Conservation (phyloP, 2,329 filamentous ascomycete species). For the Blumeria hordei region DNA sequence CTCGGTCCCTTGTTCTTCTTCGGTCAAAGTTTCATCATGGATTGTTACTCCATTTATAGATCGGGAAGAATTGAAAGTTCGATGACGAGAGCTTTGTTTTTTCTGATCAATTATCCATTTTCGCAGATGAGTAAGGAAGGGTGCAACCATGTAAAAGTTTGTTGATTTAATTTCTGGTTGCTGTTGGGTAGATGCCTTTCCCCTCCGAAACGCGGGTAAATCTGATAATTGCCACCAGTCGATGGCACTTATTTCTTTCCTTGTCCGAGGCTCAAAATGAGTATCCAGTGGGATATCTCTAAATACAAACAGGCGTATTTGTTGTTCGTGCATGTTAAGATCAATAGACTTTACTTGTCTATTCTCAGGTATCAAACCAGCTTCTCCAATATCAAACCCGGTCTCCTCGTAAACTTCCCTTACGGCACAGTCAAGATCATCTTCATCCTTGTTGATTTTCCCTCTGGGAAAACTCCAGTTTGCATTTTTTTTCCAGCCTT, state of each 20-base stretch:
- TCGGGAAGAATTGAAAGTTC: slow-evolving; percentile 23
- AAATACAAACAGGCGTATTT: slow-evolving; percentile 82
- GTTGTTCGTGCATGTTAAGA: slow-evolving; percentile 74
- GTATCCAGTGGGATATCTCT: slow-evolving; percentile 71
- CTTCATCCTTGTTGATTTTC: slow-evolving; percentile 95
- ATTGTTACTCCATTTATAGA: slow-evolving; percentile 18
- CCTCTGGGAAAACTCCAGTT: slow-evolving; percentile 93
- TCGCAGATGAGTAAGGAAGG: slow-evolving; percentile 64
- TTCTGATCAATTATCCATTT: slow-evolving; percentile 78
- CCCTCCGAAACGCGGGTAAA: slow-evolving; percentile 54
- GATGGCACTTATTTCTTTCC: slow-evolving; percentile 96
- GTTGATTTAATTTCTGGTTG: slow-evolving; percentile 35
- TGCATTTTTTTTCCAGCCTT: slow-evolving; percentile 91
- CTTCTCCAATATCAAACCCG: slow-evolving; percentile 55
- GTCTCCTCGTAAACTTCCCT: slow-evolving; percentile 94
- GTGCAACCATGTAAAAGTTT: slow-evolving; percentile 96
- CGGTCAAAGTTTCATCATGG: slow-evolving; percentile 31
- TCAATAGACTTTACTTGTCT: slow-evolving; percentile 63
- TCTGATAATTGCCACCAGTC: slow-evolving; percentile 83
- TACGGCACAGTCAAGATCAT: slow-evolving; percentile 78
- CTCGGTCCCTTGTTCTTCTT: slow-evolving; percentile 27
- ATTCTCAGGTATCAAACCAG: slow-evolving; percentile 51
- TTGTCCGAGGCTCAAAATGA: slow-evolving; percentile 65
- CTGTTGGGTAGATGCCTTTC: slow-evolving; percentile 30
- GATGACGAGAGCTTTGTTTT: slow-evolving; percentile 22